Evolutionary conservation across 306 rosid genomes (phyloP).

Genomic region (Psophocarpus tetragonolobus): DNA sequence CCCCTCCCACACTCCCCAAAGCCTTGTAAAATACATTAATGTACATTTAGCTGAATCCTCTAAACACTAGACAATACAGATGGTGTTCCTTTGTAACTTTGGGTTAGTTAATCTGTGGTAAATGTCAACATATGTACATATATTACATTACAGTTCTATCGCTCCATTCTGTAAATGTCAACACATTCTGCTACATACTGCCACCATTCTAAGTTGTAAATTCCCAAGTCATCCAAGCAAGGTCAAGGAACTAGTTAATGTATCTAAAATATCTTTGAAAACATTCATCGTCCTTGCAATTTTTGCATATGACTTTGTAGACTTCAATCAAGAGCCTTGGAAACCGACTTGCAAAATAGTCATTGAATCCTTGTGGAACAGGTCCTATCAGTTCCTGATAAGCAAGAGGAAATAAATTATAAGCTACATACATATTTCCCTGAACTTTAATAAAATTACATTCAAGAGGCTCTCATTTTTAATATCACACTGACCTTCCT

Average conservation of each 20-base stretch:
- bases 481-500: not conserved
- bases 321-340: constrained; percentile 65
- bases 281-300: constrained; percentile 53
- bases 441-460: not conserved
- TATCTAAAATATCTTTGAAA: constrained; percentile 50
- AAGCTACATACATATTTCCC: not conserved
- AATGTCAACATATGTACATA: constrained; percentile 2
- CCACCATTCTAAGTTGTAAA: not conserved
- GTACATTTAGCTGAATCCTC: not conserved
- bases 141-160: constrained; percentile 8
- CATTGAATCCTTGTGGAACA: constrained; percentile 51
- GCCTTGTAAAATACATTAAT: not conserved
- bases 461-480: not conserved
- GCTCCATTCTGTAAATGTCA: not conserved
- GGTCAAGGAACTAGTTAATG: constrained; percentile 21
- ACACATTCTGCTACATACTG: not conserved
- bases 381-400: constrained; percentile 48
- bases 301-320: constrained; percentile 43
- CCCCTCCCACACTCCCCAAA: not conserved
- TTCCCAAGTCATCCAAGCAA: not conserved
- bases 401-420: not conserved
- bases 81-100: not conserved
- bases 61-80: not conserved
- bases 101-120: not conserved
- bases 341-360: constrained; percentile 60